Base-by-base conservation (phyloP, 2,329 filamentous ascomycete species). In the Pseudogymnoascus sp. region DNA sequence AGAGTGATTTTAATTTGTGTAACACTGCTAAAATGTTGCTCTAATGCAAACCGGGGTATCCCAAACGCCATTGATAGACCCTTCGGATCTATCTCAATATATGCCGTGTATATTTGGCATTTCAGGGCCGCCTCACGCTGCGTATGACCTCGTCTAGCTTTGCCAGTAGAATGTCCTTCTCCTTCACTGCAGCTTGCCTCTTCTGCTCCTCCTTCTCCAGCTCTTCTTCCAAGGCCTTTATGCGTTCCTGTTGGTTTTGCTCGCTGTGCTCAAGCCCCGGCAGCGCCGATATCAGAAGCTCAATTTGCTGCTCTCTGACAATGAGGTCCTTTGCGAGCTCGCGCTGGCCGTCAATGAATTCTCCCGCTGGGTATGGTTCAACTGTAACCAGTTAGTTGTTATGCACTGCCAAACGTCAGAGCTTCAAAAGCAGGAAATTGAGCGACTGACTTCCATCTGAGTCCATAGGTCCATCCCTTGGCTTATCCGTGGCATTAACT, bases 291-390 rank as follows among this genome's bases (percentile, higher is more conserved):
- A 93, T 89, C 58, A 94, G 77, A 48, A 84, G 79, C 73, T 94
- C 90, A 65, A 94, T 91, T 76, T 93, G 88, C 75, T 92, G 89
- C 69, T 92, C 87, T 70, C 92, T 91, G 63, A 89, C 73, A 63
- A 93, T 86, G 27, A 94, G 78, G 71, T 93, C 90, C 65, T 84
- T 82, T 37, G 89, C 88, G 60, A 94, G 79, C 73, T 93, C 89
- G 64, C 85, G 79, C 71, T 91, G 82, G 55, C 87, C 84, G 2
- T 82, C 81, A 61, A 82, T 79, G 74, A 90, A 90, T 59, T 84
- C 82, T 42, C 88, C 84, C 8, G 81, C 74, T 0, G 84, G 78
- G 27, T 87, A 78, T 2, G 87, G 81, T 21, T 86, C 82, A 18
- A 88, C 85, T 84, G 65, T 35, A 3, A 66, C 63, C 0, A 60